A percentile compares a stretch with the other conserved stretches of the same genome.
Conservation (phyloP, 306 rosid genomes). For the Sicyos edulis region DNA sequence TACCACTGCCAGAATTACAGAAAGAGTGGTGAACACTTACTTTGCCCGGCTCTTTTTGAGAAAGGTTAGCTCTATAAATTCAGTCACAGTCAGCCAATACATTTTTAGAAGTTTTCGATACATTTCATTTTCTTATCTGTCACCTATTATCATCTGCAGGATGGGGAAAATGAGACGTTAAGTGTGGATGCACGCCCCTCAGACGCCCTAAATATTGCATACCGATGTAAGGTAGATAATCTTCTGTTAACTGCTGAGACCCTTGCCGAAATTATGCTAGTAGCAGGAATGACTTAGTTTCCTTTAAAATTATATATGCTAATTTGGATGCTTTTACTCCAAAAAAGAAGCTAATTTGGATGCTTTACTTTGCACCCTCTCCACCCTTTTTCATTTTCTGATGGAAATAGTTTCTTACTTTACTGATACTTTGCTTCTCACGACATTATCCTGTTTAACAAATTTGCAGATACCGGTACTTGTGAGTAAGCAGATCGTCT, state of each 20-base stretch:
- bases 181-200: slow-evolving; percentile 93
- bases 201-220: slow-evolving; percentile 87
- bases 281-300: background rate
- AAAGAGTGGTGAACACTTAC: slow-evolving; percentile 78
- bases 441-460: background rate
- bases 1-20: slow-evolving; percentile 72
- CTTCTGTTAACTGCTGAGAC: background rate
- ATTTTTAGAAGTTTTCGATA: slow-evolving; percentile 17
- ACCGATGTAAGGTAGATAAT: slow-evolving; percentile 67
- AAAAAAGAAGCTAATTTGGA: background rate
- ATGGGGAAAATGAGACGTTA: slow-evolving; percentile 54
- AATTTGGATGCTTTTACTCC: background rate
- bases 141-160: slow-evolving; percentile 52
- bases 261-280: background rate
- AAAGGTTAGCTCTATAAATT: slow-evolving; percentile 48
- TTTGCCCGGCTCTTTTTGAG: slow-evolving; percentile 69
- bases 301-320: background rate
- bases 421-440: background rate
- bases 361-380: background rate
- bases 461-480: slow-evolving; percentile 84
- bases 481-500: slow-evolving; percentile 75
- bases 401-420: background rate
- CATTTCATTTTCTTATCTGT: background rate
- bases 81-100: background rate
- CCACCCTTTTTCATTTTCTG: background rate